Evolutionary conservation across 805 yeast genomes (phyloP).

Genomic region (Komagataella phaffii): DNA sequence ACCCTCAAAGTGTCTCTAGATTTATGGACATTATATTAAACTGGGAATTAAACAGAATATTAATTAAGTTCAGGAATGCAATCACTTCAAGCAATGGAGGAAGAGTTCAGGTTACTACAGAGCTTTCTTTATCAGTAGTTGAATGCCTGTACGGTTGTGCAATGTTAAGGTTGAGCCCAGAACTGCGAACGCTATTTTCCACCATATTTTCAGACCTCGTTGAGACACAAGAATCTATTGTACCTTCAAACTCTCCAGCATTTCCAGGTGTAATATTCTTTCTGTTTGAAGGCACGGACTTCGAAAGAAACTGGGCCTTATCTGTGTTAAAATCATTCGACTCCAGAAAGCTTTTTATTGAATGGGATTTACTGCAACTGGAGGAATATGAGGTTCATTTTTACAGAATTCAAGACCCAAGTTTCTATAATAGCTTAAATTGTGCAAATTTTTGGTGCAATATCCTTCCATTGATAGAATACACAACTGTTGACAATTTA

Average conservation of each 20-base stretch:
- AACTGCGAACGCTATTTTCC: constrained; percentile 23
- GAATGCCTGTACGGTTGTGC: constrained; percentile 43
- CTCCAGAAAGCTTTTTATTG: constrained; percentile 1
- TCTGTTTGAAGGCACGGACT: constrained; percentile 36
- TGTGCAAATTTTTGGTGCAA: constrained; percentile 37
- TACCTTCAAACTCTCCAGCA: constrained; percentile 5
- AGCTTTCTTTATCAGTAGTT: constrained; percentile 13
- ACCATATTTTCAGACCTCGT: constrained; percentile 19
- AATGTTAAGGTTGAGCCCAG: constrained; percentile 24
- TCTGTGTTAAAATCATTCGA: constrained; percentile 8
- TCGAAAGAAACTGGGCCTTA: constrained; percentile 36
- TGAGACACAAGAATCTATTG: constrained; percentile 5
- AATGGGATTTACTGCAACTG: constrained; percentile 23
- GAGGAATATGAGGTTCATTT: constrained; percentile 46
- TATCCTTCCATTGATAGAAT: constrained; percentile 20
- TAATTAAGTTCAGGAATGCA: not conserved
- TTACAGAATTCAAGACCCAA: constrained; percentile 38
- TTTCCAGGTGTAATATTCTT: constrained; percentile 42
- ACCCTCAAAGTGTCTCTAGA: constrained; percentile 13
- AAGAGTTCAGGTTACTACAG: not conserved
- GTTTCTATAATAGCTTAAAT: constrained; percentile 25
- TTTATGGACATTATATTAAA: constrained; percentile 17
- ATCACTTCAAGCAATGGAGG: constrained; percentile 4
- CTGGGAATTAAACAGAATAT: constrained; percentile 15
- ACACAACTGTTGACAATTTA: constrained; percentile 22